phyloP scores from a whole-genome alignment of 169 alveolate genomes.

The Theileria parva region DNA sequence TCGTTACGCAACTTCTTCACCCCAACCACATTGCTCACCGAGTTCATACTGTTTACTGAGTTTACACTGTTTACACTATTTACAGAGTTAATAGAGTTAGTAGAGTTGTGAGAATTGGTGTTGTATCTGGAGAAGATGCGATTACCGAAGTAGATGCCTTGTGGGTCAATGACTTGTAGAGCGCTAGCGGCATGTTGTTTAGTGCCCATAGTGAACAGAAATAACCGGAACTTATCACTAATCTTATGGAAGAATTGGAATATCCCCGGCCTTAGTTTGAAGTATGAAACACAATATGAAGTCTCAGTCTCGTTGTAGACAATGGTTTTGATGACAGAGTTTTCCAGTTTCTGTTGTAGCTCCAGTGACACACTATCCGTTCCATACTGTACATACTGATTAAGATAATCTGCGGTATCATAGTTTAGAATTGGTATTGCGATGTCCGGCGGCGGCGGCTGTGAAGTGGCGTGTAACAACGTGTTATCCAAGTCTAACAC shows the following conservation, averaged over 20 bases:
- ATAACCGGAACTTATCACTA: conserved; percentile 69
- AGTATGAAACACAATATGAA: conserved; percentile 53
- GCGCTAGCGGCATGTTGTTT: conserved; percentile 80
- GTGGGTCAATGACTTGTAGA: conserved; percentile 76
- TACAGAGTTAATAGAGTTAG: too few relatives aligned
- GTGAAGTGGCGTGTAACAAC: conserved; percentile 76
- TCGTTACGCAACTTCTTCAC: too few relatives aligned
- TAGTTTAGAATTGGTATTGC: conserved; percentile 42
- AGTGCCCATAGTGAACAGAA: conserved; percentile 84
- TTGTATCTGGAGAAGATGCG: conserved; percentile 73
- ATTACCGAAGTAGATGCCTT: conserved; percentile 56
- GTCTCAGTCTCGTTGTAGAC: conserved; percentile 63
- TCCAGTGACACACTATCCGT: conserved; percentile 13
- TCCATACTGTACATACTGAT: conserved; percentile 61
- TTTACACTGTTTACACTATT: too few relatives aligned
- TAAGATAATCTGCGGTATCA: not conserved
- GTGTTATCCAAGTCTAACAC: conserved; percentile 83
- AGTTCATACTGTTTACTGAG: too few relatives aligned
- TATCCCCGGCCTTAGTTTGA: conserved; percentile 84
- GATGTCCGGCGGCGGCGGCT: conserved; percentile 57
- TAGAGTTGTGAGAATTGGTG: too few relatives aligned
- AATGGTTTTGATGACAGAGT: conserved; percentile 53
- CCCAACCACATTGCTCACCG: too few relatives aligned
- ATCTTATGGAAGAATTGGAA: conserved; percentile 68
- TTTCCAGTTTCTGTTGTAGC: conserved; percentile 55